Evolutionary conservation across 148 eudicot genomes (phyloP), one percentile per base, ranked within the genome.

Genomic region (Rhododendron henanense): DNA sequence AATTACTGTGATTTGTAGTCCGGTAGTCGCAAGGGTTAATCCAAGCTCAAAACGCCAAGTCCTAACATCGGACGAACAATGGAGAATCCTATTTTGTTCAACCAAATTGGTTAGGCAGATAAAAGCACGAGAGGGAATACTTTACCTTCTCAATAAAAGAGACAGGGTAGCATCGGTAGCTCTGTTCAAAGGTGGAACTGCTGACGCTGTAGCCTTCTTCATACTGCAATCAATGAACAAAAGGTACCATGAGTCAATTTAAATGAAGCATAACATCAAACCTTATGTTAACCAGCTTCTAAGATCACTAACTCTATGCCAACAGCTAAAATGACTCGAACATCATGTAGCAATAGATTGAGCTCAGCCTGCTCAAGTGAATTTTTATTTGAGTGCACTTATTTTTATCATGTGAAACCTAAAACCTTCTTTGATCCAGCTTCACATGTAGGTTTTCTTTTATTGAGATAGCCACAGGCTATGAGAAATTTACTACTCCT

Each of bases 151-250:
- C 82, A 13, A 86, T 83, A 69, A 76, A 82, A 76, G 88, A 83
- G 44, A 86, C 88, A 10, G 88, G 88, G 59, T 86, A 86, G 57
- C 88, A 86, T 2, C 85, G 82, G 61, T 86, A 86, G 45, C 35
- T 76, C 82, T 86, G 85, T 77, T 86, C 85, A 77, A 86, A 86
- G 13, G 73, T 77, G 35, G 88, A 86, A 75, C 63, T 14, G 76
- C 2, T 33, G 81, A 41, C 3, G 18, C 14, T 13, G 3, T 55
- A 79, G 37, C 39, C 61, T 48, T 50, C 63, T 14, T 79, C 2
- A 50, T 50, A 13, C 82, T 79, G 82, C 21, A 79, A 79, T 31
- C 41, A 50, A 48, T 31, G 39, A 48, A 79, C 55, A 4, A 14
- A 50, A 1, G 9, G 44, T 25, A 28, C 6, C 14, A 79, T 0